Percentiles rank a stretch among this genome's conserved stretches.
phyloP scores from a whole-genome alignment of 768 basidiomycete species.

The Phylloporus sp. region DNA sequence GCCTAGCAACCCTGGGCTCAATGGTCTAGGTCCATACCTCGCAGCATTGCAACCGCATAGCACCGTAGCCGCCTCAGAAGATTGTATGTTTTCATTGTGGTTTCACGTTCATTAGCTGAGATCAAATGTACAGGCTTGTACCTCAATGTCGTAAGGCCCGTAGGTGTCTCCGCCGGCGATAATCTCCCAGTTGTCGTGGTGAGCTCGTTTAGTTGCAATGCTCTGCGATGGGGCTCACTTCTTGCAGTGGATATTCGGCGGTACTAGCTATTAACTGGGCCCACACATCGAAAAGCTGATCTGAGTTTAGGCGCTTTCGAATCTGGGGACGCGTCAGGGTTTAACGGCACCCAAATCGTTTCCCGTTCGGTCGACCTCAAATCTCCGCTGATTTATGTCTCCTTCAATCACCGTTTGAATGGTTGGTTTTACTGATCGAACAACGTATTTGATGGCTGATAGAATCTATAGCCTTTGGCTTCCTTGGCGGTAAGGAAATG shows the following conservation, averaged over 20 bases:
- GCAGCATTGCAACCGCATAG: not conserved
- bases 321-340: conserved; percentile 11
- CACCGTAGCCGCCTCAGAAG: conserved; percentile 13
- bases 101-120: not conserved
- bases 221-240: no score
- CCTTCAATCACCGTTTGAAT: conserved; percentile 21
- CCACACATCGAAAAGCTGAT: not conserved
- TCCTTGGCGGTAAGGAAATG: conserved; percentile 27
- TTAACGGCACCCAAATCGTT: conserved; percentile 19
- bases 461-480: conserved; percentile 23
- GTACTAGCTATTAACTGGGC: not conserved
- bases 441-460: not conserved
- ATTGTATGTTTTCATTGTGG: conserved; percentile 6
- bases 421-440: conserved; percentile 5
- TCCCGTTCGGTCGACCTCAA: conserved; percentile 16
- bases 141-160: conserved; percentile 20
- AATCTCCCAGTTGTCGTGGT: conserved; percentile 24
- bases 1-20: not conserved
- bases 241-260: conserved; percentile 10
- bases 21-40: not conserved
- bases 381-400: conserved; percentile 19
- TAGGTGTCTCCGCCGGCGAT: conserved; percentile 6
- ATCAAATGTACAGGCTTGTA: conserved; percentile 12
- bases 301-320: conserved; percentile 10
- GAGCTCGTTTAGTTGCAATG: not conserved